A percentile compares a stretch with the other conserved stretches of the same genome.
These are phyloP conservation scores for Massarina eburnea DNA, from an alignment of 2,329 filamentous ascomycete genomes.

Conservation along the genomic window DNA sequence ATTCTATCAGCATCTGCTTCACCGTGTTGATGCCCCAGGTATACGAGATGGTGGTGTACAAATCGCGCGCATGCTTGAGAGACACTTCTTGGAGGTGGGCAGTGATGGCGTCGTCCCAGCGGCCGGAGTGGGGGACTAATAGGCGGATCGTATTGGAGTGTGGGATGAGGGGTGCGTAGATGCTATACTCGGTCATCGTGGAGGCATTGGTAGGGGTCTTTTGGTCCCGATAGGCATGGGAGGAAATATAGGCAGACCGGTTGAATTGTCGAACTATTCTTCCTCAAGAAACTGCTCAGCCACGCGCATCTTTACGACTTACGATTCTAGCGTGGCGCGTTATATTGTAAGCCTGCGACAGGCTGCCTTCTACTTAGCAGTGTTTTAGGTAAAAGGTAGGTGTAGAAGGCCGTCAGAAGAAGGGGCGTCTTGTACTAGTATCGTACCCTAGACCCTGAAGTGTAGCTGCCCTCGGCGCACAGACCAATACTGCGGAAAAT, in stretches of 20 bases:
- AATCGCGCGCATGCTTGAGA: neutral
- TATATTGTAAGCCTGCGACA: no score
- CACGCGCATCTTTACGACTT: no score
- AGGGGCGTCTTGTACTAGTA: no score
- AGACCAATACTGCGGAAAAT: neutral
- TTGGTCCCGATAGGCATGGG: no score
- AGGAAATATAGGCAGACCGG: no score
- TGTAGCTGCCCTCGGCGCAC: neutral
- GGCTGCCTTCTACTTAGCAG: no score
- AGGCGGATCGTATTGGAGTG: neutral
- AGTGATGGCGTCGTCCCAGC: neutral
- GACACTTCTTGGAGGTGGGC: neutral
- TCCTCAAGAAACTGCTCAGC: no score
- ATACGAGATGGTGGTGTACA: constrained; percentile 8
- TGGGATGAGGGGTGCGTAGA: neutral
- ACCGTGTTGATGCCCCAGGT: constrained; percentile 2
- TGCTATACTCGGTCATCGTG: neutral
- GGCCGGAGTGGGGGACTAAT: neutral
- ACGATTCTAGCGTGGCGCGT: no score
- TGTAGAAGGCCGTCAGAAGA: no score
- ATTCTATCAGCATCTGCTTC: neutral
- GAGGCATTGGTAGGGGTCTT: constrained; percentile 11
- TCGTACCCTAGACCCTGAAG: no score
- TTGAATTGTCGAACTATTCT: no score
- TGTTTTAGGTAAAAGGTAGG: no score